Percentiles rank a stretch among this genome's conserved stretches.
phyloP scores from a whole-genome alignment of 129 eudicot species.

The Sambucus nigra region DNA sequence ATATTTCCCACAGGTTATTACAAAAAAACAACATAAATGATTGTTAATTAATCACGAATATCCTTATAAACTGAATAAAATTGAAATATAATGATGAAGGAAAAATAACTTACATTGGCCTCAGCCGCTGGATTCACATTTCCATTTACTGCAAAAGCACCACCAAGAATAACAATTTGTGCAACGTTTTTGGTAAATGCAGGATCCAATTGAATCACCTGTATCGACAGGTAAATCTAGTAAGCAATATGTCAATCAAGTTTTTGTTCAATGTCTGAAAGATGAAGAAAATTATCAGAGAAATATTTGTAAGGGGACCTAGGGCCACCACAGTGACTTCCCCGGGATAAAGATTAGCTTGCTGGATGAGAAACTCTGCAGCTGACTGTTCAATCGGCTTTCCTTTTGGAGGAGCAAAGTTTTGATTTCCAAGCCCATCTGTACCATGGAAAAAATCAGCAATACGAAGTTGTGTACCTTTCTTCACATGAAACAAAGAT shows the following conservation, averaged over 20 bases:
- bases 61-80: too few relatives aligned
- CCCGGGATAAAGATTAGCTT: slow-evolving; percentile 73
- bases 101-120: slow-evolving; percentile 69
- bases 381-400: slow-evolving; percentile 81
- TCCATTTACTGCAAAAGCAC: slow-evolving; percentile 93
- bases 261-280: slow-evolving; percentile 6
- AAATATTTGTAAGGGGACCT: slow-evolving; percentile 93
- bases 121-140: slow-evolving; percentile 95
- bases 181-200: slow-evolving; percentile 56
- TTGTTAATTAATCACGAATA: too few relatives aligned
- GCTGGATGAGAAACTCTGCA: slow-evolving; percentile 65
- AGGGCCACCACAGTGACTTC: slow-evolving; percentile 85
- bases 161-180: slow-evolving; percentile 91
- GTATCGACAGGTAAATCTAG: slow-evolving; percentile 2
- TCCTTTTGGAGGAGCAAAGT: slow-evolving; percentile 87
- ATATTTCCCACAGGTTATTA: too few relatives aligned
- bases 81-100: too few relatives aligned
- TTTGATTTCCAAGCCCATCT: slow-evolving; percentile 98
- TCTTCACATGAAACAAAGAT: slow-evolving; percentile 33
- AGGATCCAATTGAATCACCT: slow-evolving; percentile 88
- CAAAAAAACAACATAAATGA: too few relatives aligned
- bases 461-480: slow-evolving; percentile 90
- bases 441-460: slow-evolving; percentile 91
- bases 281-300: slow-evolving; percentile 43
- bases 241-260: not conserved